Evolutionary conservation across 2,329 filamentous ascomycete genomes (phyloP).

Genomic region (Didymosphaeria variabile): DNA sequence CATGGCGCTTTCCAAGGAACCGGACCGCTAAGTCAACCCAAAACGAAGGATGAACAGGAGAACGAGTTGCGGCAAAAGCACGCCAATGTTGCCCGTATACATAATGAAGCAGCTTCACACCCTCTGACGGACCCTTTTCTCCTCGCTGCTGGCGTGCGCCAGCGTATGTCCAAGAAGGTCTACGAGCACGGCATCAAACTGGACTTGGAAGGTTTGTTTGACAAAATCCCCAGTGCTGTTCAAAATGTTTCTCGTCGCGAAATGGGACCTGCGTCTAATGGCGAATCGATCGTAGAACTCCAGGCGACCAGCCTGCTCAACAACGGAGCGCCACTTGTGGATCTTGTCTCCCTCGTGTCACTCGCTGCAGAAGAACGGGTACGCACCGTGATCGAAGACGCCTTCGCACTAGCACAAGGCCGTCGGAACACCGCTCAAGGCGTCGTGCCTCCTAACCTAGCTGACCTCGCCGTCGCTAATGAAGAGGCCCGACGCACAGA

Average conservation of each 20-base stretch:
- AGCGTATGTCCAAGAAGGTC: conserved; percentile 65
- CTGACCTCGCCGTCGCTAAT: conserved; percentile 70
- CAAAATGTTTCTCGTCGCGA: conserved; percentile 48
- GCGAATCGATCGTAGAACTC: conserved; percentile 66
- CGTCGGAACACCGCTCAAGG: conserved; percentile 84
- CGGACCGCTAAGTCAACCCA: conserved; percentile 60
- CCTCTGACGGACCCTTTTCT: conserved; percentile 80
- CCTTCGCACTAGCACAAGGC: conserved; percentile 72
- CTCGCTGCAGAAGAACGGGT: conserved; percentile 84
- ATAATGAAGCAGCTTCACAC: conserved; percentile 69
- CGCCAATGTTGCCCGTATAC: conserved; percentile 69
- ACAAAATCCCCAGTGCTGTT: conserved; percentile 48
- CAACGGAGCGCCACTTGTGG: conserved; percentile 75
- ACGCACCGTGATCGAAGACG: conserved; percentile 79
- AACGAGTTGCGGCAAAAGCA: conserved; percentile 73
- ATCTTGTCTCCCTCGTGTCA: conserved; percentile 83
- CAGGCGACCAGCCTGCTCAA: conserved; percentile 71
- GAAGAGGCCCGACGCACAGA: conserved; percentile 49
- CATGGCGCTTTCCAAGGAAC: conserved; percentile 52
- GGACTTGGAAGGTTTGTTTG: conserved; percentile 65
- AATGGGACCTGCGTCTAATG: conserved; percentile 65
- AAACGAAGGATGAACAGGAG: conserved; percentile 71
- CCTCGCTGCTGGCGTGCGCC: conserved; percentile 66
- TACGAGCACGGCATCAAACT: conserved; percentile 67
- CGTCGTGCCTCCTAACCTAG: conserved; percentile 77